Conservation (phyloP, 495 filamentous ascomycete species). For the Penicillium egyptiacum region DNA sequence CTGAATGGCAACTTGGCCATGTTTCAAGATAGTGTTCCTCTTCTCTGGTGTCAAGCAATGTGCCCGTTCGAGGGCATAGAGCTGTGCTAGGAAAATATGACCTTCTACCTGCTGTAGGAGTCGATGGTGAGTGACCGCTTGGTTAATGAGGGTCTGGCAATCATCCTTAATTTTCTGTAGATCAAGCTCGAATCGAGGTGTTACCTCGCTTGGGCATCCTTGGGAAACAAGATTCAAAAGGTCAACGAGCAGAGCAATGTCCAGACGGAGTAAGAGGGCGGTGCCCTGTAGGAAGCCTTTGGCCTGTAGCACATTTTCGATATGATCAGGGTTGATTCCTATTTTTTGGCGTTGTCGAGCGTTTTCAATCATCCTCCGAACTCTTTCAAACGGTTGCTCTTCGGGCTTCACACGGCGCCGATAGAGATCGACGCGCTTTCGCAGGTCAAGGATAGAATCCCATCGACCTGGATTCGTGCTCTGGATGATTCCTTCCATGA, state of each 20-base stretch:
- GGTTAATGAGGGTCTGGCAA: slow-evolving; percentile 16
- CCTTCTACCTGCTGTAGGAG: slow-evolving; percentile 31
- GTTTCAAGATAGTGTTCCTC: slow-evolving; percentile 2
- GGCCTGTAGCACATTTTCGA: slow-evolving; percentile 45
- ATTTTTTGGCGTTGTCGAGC: slow-evolving; percentile 41
- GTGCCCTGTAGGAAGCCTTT: slow-evolving; percentile 49
- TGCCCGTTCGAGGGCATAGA: slow-evolving; percentile 37
- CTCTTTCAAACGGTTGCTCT: slow-evolving; percentile 62
- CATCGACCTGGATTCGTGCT: slow-evolving; percentile 32
- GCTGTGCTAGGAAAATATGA: slow-evolving; percentile 36
- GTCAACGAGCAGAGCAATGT: slow-evolving; percentile 56
- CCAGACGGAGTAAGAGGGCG: slow-evolving; percentile 53
- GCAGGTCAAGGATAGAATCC: slow-evolving; percentile 37
- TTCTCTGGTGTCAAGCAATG: background rate
- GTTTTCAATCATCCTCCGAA: slow-evolving; percentile 53
- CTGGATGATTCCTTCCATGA: slow-evolving; percentile 7
- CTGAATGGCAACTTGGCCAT: slow-evolving; percentile 17
- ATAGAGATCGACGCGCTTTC: slow-evolving; percentile 45
- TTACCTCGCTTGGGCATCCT: slow-evolving; percentile 1
- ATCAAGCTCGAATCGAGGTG: slow-evolving; percentile 28
- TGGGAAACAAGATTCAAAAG: slow-evolving; percentile 36
- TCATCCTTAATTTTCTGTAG: slow-evolving; percentile 40
- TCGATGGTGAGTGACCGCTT: slow-evolving; percentile 12
- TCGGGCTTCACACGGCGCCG: slow-evolving; percentile 43
- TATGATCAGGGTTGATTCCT: slow-evolving; percentile 40